These are phyloP conservation scores for Cystobasidium tubakii DNA, from an alignment of 768 basidiomycete species.

Conservation along the genomic window DNA sequence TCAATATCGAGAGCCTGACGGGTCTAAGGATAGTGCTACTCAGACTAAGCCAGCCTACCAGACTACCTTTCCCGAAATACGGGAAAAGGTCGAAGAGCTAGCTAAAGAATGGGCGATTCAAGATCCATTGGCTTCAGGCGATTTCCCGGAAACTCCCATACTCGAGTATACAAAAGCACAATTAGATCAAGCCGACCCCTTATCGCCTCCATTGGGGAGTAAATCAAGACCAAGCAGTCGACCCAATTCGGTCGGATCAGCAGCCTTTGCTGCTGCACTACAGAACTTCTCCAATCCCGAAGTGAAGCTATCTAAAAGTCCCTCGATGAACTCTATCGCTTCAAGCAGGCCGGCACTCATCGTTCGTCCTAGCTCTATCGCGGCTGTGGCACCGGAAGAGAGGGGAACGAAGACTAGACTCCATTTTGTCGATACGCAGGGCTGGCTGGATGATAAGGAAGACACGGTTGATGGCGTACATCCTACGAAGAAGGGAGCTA, in stretches of 20 bases:
- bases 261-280: constrained; percentile 1
- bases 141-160: constrained; percentile 31
- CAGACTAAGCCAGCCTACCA: background rate
- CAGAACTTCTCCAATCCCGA: background rate
- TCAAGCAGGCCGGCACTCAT: constrained; percentile 10
- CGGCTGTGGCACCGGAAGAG: constrained; percentile 9
- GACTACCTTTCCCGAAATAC: background rate
- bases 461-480: constrained; percentile 27
- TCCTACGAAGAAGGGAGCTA: constrained; percentile 18
- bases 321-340: background rate
- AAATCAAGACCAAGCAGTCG: background rate
- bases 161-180: constrained; percentile 29
- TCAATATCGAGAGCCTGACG: background rate
- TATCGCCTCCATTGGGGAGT: background rate
- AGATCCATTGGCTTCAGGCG: constrained; percentile 26
- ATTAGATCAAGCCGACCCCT: constrained; percentile 1
- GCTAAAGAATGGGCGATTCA: constrained; percentile 13
- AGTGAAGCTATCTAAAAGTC: background rate
- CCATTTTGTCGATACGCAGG: constrained; percentile 26
- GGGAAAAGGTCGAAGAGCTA: background rate
- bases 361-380: constrained; percentile 21
- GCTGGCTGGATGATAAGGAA: constrained; percentile 14
- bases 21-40: too few species aligned
- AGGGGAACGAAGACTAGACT: constrained; percentile 27
- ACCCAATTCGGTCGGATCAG: background rate